phyloP scores from a whole-genome alignment of 208 protist genomes.

The Polymyxa betae region DNA sequence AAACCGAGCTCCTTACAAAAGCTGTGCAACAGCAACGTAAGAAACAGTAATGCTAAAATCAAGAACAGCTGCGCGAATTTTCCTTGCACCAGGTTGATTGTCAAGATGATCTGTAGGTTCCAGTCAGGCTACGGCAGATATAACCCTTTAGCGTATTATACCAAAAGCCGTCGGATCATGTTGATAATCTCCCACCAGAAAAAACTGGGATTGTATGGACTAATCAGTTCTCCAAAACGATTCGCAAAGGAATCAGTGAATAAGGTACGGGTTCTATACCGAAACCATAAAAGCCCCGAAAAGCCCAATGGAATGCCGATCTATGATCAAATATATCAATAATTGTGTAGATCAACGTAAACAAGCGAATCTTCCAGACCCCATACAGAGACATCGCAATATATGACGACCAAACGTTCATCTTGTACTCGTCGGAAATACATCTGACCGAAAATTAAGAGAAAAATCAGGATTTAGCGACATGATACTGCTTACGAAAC shows the following conservation, averaged over 20 bases:
- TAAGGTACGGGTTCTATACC: neutral
- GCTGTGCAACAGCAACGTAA: neutral
- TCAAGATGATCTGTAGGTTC: neutral
- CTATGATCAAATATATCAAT: neutral
- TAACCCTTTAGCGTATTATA: too few relatives aligned
- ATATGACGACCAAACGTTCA: neutral
- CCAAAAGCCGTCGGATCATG: neutral
- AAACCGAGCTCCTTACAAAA: neutral
- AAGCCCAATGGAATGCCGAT: neutral
- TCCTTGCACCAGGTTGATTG: neutral
- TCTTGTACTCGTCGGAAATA: neutral
- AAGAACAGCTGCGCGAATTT: neutral
- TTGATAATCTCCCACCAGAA: constrained; percentile 8
- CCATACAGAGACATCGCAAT: neutral
- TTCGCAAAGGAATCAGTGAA: neutral
- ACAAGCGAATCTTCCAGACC: neutral
- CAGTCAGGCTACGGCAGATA: too few relatives aligned
- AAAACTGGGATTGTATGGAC: neutral
- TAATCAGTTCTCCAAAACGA: neutral
- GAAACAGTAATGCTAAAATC: neutral
- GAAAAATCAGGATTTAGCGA: too few relatives aligned
- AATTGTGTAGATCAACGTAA: neutral
- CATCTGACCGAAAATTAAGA: too few relatives aligned
- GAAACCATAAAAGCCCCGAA: neutral
- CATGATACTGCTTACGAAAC: too few relatives aligned